phyloP scores from a whole-genome alignment of 208 protist species.

The Acanthamoeba divionensis region DNA sequence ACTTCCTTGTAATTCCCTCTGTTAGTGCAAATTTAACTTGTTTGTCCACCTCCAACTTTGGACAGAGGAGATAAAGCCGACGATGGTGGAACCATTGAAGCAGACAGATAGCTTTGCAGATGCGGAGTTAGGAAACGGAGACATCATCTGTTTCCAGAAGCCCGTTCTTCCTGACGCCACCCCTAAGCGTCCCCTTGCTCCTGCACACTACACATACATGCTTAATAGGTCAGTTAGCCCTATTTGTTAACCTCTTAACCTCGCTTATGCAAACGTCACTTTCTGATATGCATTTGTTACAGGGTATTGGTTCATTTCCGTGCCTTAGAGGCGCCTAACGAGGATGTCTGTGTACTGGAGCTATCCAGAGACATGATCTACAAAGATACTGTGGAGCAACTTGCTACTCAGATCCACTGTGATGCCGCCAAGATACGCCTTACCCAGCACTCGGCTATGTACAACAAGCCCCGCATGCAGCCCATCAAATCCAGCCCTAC shows the following conservation, averaged over 20 bases:
- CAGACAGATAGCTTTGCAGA: slow-evolving; percentile 31
- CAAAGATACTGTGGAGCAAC: neutral
- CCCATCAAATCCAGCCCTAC: neutral
- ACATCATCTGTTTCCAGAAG: slow-evolving; percentile 74
- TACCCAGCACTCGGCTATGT: neutral
- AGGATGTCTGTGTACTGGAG: neutral
- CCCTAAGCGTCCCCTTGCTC: neutral
- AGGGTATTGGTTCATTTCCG: neutral
- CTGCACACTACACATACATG: neutral
- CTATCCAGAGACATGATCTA: slow-evolving; percentile 30
- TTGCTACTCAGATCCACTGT: neutral
- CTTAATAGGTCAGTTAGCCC: neutral
- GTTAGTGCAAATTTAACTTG: neutral
- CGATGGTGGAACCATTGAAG: slow-evolving; percentile 53
- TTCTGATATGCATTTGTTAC: neutral
- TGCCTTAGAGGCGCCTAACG: neutral
- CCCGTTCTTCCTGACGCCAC: neutral
- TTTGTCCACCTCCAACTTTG: neutral
- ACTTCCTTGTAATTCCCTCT: neutral
- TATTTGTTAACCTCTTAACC: neutral
- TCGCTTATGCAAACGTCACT: too few relatives aligned
- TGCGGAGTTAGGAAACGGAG: slow-evolving; percentile 61
- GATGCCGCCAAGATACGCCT: slow-evolving; percentile 3
- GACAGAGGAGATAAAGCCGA: slow-evolving; percentile 65
- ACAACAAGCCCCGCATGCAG: slow-evolving; percentile 20